Conservation (phyloP, 306 rosid species). For the Inga oerstediana region DNA sequence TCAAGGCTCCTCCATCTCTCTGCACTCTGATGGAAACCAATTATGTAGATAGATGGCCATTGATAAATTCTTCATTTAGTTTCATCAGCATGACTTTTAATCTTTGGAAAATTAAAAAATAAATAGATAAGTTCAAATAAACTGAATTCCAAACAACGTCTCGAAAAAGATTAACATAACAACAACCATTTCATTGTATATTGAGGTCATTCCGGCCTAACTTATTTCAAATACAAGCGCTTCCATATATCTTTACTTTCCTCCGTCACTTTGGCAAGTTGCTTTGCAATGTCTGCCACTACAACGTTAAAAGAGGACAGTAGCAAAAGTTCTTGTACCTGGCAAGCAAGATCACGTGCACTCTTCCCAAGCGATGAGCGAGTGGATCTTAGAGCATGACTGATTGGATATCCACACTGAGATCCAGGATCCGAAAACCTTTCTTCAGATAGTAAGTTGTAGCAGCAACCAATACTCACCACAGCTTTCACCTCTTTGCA, state of each 20-base stretch:
- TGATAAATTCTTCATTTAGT: conserved; percentile 11
- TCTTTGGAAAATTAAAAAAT: not conserved
- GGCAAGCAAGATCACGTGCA: conserved; percentile 91
- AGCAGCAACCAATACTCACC: conserved; percentile 90
- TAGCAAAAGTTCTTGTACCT: conserved; percentile 51
- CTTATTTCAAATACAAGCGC: not conserved
- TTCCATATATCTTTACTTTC: not conserved
- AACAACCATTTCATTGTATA: not conserved
- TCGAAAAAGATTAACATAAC: not conserved
- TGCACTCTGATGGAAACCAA: conserved; percentile 66
- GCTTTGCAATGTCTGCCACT: conserved; percentile 1
- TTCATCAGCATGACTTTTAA: conserved; percentile 9
- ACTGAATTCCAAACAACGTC: not conserved
- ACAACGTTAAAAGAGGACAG: not conserved
- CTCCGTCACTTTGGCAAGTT: not conserved
- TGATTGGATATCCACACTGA: conserved; percentile 80
- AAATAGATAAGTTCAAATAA: not conserved
- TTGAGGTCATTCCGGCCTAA: not conserved
- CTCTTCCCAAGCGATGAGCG: conserved; percentile 77
- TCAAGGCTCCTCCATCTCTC: conserved; percentile 91
- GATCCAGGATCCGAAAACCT: conserved; percentile 44
- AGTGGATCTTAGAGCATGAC: conserved; percentile 64
- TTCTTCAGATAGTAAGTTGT: conserved; percentile 85
- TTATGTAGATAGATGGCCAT: conserved; percentile 4
- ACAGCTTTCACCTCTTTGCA: conserved; percentile 86